Conservation (phyloP, 1,284 basidiomycete genomes). For the Takashimella koratensis region DNA sequence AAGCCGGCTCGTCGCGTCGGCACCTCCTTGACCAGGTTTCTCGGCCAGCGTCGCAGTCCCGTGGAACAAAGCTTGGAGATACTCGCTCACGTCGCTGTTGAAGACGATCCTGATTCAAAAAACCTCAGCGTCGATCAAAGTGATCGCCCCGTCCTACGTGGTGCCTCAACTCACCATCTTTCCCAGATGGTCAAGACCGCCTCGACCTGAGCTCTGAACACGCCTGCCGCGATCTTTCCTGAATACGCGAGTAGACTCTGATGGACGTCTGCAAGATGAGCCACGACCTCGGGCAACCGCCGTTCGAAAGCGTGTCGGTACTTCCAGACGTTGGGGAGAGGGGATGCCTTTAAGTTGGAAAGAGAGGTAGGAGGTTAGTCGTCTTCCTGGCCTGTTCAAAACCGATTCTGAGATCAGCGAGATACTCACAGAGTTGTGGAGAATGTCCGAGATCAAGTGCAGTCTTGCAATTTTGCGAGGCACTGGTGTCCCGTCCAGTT, state of each 20-base stretch:
- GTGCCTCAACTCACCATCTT: conserved; percentile 66
- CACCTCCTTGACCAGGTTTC: background rate
- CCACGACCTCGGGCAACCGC: conserved; percentile 80
- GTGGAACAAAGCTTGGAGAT: conserved; percentile 67
- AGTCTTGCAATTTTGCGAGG: conserved; percentile 93
- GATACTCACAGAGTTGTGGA: conserved; percentile 76
- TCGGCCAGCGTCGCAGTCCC: conserved; percentile 51
- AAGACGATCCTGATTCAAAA: conserved; percentile 73
- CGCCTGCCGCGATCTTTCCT: conserved; percentile 86
- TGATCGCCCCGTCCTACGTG: too few species aligned
- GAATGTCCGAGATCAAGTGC: conserved; percentile 92
- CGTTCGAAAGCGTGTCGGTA: conserved; percentile 88
- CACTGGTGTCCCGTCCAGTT: conserved; percentile 82
- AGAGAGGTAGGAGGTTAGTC: background rate
- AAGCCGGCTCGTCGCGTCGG: conserved; percentile 1
- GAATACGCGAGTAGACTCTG: conserved; percentile 68
- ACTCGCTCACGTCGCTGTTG: conserved; percentile 70
- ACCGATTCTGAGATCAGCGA: conserved; percentile 28
- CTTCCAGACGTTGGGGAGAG: conserved; percentile 65
- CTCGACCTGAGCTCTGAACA: conserved; percentile 85
- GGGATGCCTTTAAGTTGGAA: conserved; percentile 28
- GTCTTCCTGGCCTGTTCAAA: too few species aligned
- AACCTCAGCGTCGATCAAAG: too few species aligned
- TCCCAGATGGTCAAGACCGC: conserved; percentile 90
- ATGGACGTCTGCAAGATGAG: conserved; percentile 88